A percentile compares a stretch with the other conserved stretches of the same genome.
These are phyloP conservation scores for Alternaria rosae DNA, from an alignment of 2,329 filamentous ascomycete genomes.

Conservation along the genomic window DNA sequence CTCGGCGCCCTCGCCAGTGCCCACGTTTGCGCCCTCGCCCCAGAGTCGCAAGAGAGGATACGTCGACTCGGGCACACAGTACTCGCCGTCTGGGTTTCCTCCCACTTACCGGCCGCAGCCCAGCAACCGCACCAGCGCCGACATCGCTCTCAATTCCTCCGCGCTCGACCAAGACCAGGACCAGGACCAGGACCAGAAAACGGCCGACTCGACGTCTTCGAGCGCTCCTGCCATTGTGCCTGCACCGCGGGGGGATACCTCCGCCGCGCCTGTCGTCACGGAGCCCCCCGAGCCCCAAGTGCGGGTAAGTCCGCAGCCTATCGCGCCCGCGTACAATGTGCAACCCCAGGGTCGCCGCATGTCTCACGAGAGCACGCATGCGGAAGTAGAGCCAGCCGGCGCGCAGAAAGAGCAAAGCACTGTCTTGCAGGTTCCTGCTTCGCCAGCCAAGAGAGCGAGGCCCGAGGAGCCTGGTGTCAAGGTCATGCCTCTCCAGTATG, in stretches of 20 bases:
- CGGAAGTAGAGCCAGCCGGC: slow-evolving; percentile 18
- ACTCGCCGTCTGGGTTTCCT: slow-evolving; percentile 59
- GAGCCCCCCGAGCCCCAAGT: slow-evolving; percentile 46
- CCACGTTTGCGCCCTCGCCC: slow-evolving; percentile 33
- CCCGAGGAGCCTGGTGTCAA: slow-evolving; percentile 57
- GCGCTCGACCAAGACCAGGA: background rate
- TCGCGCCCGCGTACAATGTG: slow-evolving; percentile 28
- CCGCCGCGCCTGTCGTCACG: slow-evolving; percentile 41
- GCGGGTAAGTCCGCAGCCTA: slow-evolving; percentile 45
- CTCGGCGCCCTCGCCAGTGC: slow-evolving; percentile 34
- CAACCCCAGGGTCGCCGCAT: slow-evolving; percentile 16
- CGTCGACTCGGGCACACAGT: slow-evolving; percentile 63
- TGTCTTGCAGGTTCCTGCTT: slow-evolving; percentile 26
- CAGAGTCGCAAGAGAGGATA: slow-evolving; percentile 46
- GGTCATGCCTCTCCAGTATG: slow-evolving; percentile 76
- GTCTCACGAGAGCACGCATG: slow-evolving; percentile 21
- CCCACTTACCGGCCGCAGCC: slow-evolving; percentile 49
- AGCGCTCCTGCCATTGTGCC: slow-evolving; percentile 30
- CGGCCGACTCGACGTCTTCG: slow-evolving; percentile 11
- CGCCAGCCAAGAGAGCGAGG: slow-evolving; percentile 44
- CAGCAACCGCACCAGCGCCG: background rate
- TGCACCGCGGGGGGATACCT: slow-evolving; percentile 39
- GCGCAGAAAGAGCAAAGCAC: slow-evolving; percentile 26
- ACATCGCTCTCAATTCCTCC: background rate
- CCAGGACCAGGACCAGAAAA: slow-evolving; percentile 6